Evolutionary conservation across 2,329 filamentous ascomycete genomes (phyloP), one percentile per base, ranked within the genome.

Genomic region (Apiospora sp.): DNA sequence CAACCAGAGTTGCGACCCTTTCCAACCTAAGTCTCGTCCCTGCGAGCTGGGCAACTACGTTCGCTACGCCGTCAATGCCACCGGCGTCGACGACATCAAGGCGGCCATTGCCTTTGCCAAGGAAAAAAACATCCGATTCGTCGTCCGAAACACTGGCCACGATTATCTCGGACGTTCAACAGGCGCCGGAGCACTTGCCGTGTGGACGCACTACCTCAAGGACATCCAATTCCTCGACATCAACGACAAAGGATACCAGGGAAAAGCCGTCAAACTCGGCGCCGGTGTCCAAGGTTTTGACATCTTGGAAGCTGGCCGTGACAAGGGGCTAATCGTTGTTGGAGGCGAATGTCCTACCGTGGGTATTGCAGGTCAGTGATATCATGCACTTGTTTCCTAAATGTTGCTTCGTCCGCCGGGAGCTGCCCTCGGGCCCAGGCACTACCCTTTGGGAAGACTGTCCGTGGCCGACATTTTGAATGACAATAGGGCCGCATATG

Each of bases 331-430:
- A 2, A 78, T 83, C 19, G 81, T 87, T 10, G 83, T 89, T 1
- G 84, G 82, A 13, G 88, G 87, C 1, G 83, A 86, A 69, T 88
- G 86, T 74, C 80, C 85, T 0, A 87, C 86, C 0, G 89, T 92
- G 6, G 90, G 89, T 1, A 75, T 89, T 8, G 86, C 87, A 0
- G 58, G 58, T 64, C 22, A 41, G 58, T 64, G n/a, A 19, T 58
- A 30, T 16, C 24, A 7, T 58, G 51, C 24, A 19, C 51, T 51
- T 13, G 7, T 19, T 30, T 22, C 16, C 16, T 19, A 16, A 37
- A 13, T 30, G 8, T 1, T 8, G 22, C 30, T 19, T 37, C 10
- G 16, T 37, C 58, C 41, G 6, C 4, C 22, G 13, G 1, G 22
- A n/a, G 46, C n/a, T 41, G 12, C 7, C 4, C 58, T 41, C 12